Conservation (phyloP, 2,329 filamentous ascomycete species). For the Venturia oleaginea region DNA sequence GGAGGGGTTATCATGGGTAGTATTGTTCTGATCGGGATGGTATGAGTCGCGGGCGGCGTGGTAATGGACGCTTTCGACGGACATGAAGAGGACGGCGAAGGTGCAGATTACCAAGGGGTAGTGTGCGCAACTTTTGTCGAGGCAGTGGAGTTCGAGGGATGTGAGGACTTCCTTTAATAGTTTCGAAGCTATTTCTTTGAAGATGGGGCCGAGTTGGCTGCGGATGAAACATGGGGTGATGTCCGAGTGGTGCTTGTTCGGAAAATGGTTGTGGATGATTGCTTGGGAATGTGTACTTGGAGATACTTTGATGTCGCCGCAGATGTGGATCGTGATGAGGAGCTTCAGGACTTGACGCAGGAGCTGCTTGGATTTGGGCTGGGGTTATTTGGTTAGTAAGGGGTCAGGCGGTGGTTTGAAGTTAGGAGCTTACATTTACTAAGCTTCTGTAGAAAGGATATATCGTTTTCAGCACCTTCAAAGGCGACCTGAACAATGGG, state of each 20-base stretch:
- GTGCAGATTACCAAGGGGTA: constrained; percentile 27
- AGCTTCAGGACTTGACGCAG: constrained; percentile 29
- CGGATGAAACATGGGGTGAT: constrained; percentile 32
- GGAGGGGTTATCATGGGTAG: neutral
- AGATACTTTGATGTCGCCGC: constrained; percentile 27
- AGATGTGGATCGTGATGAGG: constrained; percentile 30
- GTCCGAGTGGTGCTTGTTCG: constrained; percentile 2
- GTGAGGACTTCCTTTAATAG: constrained; percentile 27
- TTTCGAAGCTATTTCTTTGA: constrained; percentile 24
- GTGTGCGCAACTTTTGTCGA: constrained; percentile 23
- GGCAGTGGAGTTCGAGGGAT: constrained; percentile 23
- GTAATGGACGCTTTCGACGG: constrained; percentile 30
- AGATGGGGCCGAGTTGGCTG: constrained; percentile 27
- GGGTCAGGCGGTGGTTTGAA: too few species aligned
- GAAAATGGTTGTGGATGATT: constrained; percentile 15
- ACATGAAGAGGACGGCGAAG: constrained; percentile 28
- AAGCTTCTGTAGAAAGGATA: constrained; percentile 23
- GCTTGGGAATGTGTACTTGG: constrained; percentile 15
- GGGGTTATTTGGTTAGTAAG: too few species aligned
- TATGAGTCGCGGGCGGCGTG: constrained; percentile 28
- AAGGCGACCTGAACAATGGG: constrained; percentile 25
- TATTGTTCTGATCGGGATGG: constrained; percentile 17
- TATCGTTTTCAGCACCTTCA: constrained; percentile 26
- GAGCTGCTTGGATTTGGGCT: constrained; percentile 13
- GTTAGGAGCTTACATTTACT: too few species aligned